phyloP scores from a whole-genome alignment of 768 basidiomycete genomes.

The Phylloporus arenicola region DNA sequence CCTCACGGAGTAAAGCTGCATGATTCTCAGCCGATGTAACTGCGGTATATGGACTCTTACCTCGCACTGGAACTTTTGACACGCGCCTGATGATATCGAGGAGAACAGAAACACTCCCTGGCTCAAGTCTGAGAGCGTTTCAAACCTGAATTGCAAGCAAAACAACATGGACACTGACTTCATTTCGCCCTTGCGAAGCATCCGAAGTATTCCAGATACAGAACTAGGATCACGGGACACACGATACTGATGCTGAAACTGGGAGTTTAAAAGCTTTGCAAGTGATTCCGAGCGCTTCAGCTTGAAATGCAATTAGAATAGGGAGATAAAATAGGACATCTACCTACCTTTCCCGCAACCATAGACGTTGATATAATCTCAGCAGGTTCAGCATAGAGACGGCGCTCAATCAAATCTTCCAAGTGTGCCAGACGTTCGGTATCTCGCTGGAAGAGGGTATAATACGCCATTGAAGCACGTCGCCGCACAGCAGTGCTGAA shows the following conservation, averaged over 20 bases:
- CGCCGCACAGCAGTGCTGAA: slow-evolving; percentile 54
- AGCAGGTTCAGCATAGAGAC: slow-evolving; percentile 9
- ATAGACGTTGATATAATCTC: slow-evolving; percentile 7
- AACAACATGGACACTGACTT: slow-evolving; percentile 13
- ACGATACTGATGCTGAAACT: slow-evolving; percentile 11
- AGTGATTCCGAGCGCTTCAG: slow-evolving; percentile 21
- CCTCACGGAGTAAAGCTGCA: slow-evolving; percentile 30
- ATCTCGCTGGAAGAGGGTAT: slow-evolving; percentile 45
- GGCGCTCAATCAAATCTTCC: slow-evolving; percentile 18
- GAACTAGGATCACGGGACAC: slow-evolving; percentile 3
- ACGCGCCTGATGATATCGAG: slow-evolving; percentile 23
- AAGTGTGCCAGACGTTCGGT: slow-evolving; percentile 42
- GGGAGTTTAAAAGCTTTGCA: slow-evolving; percentile 20
- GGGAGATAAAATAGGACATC: not conserved
- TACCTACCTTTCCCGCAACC: slow-evolving; percentile 21
- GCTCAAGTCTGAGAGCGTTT: slow-evolving; percentile 19
- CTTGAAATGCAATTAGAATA: slow-evolving; percentile 12
- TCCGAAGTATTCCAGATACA: slow-evolving; percentile 16
- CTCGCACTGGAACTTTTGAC: slow-evolving; percentile 20
- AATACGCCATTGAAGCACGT: slow-evolving; percentile 56
- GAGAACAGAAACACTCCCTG: slow-evolving; percentile 15
- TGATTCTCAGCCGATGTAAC: slow-evolving; percentile 13
- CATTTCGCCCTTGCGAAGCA: slow-evolving; percentile 20
- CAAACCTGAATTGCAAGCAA: not conserved
- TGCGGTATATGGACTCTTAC: slow-evolving; percentile 13